phyloP scores from a whole-genome alignment of 2,329 filamentous ascomycete genomes.

The Colletotrichum tropicicola region DNA sequence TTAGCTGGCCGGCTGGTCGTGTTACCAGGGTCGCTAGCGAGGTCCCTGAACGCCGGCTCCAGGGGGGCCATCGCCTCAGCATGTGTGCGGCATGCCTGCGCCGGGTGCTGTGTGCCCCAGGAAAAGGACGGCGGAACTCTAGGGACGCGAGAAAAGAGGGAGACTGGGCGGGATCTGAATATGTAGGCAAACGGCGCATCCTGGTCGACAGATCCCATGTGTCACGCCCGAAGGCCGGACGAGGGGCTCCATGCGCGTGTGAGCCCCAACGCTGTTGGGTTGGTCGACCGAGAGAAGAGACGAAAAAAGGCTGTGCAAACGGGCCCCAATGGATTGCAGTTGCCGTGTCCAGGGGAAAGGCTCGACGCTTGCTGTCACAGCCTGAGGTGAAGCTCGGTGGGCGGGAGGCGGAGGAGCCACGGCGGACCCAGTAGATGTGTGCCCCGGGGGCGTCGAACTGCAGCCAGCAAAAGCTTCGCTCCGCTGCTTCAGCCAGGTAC shows the following conservation, averaged over 20 bases:
- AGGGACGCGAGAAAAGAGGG: conserved; percentile 15
- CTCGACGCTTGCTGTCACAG: conserved; percentile 24
- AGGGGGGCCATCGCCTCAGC: neutral
- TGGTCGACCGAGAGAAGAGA: neutral
- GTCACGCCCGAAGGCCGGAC: conserved; percentile 9
- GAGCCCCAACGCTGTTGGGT: neutral
- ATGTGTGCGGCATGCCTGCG: neutral
- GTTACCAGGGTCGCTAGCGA: neutral
- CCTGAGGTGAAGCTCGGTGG: neutral
- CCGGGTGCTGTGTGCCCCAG: neutral
- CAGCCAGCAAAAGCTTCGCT: neutral
- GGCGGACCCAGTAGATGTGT: neutral
- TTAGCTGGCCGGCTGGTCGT: neutral
- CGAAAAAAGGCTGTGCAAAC: neutral
- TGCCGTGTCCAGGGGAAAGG: neutral
- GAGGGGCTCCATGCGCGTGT: conserved; percentile 9
- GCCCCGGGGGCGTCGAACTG: neutral
- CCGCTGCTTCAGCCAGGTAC: neutral
- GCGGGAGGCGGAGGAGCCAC: neutral
- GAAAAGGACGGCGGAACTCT: conserved; percentile 9
- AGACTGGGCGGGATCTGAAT: neutral
- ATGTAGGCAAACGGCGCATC: neutral
- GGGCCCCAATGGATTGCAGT: neutral
- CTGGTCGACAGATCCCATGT: conserved; percentile 12
- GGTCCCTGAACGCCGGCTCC: neutral